Percentiles rank a stretch among this genome's conserved stretches.
These are phyloP conservation scores for Kalmanozyma brasiliensis DNA, from an alignment of 1,284 basidiomycete genomes.

Conservation along the genomic window DNA sequence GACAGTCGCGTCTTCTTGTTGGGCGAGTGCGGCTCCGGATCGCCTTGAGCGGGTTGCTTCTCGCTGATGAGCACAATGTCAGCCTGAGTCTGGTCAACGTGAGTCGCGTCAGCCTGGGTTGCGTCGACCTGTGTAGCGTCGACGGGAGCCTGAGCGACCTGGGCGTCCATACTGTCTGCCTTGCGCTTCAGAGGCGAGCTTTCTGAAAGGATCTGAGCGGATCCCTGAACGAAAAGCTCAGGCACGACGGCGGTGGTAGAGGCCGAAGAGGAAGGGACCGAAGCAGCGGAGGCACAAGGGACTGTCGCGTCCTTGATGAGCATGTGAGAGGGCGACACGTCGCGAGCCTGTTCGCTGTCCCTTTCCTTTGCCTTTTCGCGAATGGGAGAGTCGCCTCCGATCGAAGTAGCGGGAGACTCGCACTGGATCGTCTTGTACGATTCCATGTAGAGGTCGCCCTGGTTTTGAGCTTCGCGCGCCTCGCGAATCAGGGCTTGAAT, in stretches of 20 bases:
- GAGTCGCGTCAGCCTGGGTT: background rate
- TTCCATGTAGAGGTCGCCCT: conserved; percentile 12
- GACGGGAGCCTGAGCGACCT: background rate
- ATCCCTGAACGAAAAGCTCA: background rate
- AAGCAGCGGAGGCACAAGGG: too few relatives aligned
- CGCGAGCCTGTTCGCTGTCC: background rate
- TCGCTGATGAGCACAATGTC: background rate
- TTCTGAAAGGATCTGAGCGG: background rate
- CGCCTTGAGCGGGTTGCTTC: too few relatives aligned
- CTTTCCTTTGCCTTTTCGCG: background rate
- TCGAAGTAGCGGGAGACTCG: conserved; percentile 9
- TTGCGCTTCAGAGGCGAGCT: conserved; percentile 9
- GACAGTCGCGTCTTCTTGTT: conserved; percentile 16
- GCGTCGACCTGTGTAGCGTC: background rate
- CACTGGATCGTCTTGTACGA: background rate
- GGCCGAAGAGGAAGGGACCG: background rate
- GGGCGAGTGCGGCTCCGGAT: background rate
- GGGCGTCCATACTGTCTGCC: background rate
- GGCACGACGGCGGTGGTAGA: background rate
- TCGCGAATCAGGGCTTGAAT: conserved; percentile 7
- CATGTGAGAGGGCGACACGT: too few relatives aligned
- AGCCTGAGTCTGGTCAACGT: background rate
- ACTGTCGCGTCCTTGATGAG: too few relatives aligned
- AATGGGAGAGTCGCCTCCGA: background rate
- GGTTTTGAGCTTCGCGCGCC: conserved; percentile 2